Evolutionary conservation across 1,284 basidiomycete species (phyloP).

Genomic region (Trametes versicolor): DNA sequence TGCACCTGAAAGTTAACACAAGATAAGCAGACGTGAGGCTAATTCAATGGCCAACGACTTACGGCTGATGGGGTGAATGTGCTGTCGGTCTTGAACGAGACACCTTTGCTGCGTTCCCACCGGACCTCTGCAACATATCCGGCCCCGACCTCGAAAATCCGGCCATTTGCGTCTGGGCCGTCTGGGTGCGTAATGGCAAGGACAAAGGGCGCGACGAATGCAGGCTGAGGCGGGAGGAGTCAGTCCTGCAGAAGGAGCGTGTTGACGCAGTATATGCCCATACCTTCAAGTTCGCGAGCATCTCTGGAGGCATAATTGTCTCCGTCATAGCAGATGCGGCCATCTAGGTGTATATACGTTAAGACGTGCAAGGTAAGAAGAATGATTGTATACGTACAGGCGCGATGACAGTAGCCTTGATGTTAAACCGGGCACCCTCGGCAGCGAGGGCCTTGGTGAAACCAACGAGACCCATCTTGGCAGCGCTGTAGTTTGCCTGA

Average conservation of each 20-base stretch:
- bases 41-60: slow-evolving; percentile 35
- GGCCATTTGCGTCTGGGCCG: slow-evolving; percentile 86
- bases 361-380: background rate
- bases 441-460: slow-evolving; percentile 94
- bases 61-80: slow-evolving; percentile 96
- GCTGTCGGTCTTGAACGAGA: slow-evolving; percentile 91
- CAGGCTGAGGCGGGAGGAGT: slow-evolving; percentile 63
- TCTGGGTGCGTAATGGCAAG: slow-evolving; percentile 81
- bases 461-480: slow-evolving; percentile 89
- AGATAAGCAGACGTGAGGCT: background rate
- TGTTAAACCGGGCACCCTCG: slow-evolving; percentile 94
- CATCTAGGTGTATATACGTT: slow-evolving; percentile 57
- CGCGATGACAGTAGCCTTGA: slow-evolving; percentile 88
- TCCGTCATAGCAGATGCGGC: slow-evolving; percentile 96
- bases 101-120: slow-evolving; percentile 92
- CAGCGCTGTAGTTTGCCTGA: slow-evolving; percentile 93
- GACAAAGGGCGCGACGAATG: slow-evolving; percentile 94
- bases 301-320: slow-evolving; percentile 96
- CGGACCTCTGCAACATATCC: slow-evolving; percentile 94
- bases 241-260: background rate
- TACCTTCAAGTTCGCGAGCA: slow-evolving; percentile 90
- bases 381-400: slow-evolving; percentile 67
- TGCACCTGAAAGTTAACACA: slow-evolving; percentile 63
- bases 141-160: slow-evolving; percentile 94
- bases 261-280: slow-evolving; percentile 24